Percentiles rank a stretch among this genome's conserved stretches.
These are phyloP conservation scores for Phytopythium vexans DNA, from an alignment of 352 stramenopile species.

Conservation along the genomic window DNA sequence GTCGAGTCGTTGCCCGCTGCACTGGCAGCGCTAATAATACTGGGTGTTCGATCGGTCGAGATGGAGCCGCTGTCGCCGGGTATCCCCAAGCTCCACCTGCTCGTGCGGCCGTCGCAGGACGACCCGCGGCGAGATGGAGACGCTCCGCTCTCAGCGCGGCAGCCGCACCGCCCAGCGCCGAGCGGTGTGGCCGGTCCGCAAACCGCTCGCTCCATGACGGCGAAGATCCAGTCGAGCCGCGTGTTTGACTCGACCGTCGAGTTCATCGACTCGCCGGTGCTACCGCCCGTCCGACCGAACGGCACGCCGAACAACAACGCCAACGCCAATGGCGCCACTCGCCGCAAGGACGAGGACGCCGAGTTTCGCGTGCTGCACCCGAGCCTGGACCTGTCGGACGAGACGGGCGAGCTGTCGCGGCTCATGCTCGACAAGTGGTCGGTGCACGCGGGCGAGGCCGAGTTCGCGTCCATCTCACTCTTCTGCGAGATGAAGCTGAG, in stretches of 20 bases:
- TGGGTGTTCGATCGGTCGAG: background rate
- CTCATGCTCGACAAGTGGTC: constrained; percentile 73
- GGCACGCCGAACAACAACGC: too few relatives aligned
- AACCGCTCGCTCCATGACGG: background rate
- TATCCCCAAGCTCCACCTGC: constrained; percentile 24
- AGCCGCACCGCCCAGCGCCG: constrained; percentile 9
- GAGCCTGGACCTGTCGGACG: constrained; percentile 47
- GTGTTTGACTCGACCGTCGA: constrained; percentile 27
- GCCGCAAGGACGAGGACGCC: constrained; percentile 12
- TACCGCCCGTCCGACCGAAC: constrained; percentile 28
- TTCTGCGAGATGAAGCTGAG: constrained; percentile 82
- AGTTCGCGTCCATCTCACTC: constrained; percentile 60
- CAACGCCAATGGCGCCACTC: too few relatives aligned
- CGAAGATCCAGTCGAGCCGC: constrained; percentile 23
- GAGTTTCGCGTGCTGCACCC: constrained; percentile 62
- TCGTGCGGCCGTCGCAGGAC: background rate
- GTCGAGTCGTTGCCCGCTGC: too few relatives aligned
- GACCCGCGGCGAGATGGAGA: background rate
- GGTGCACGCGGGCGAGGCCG: constrained; percentile 40
- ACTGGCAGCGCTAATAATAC: background rate
- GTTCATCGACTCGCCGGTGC: constrained; percentile 26
- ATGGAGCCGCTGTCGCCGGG: constrained; percentile 25
- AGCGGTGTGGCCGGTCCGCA: background rate
- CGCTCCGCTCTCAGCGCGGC: constrained; percentile 5
- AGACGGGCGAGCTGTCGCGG: constrained; percentile 52